phyloP scores from a whole-genome alignment of 163 green algal species.

The Chlamydomonas reinhardtii region DNA sequence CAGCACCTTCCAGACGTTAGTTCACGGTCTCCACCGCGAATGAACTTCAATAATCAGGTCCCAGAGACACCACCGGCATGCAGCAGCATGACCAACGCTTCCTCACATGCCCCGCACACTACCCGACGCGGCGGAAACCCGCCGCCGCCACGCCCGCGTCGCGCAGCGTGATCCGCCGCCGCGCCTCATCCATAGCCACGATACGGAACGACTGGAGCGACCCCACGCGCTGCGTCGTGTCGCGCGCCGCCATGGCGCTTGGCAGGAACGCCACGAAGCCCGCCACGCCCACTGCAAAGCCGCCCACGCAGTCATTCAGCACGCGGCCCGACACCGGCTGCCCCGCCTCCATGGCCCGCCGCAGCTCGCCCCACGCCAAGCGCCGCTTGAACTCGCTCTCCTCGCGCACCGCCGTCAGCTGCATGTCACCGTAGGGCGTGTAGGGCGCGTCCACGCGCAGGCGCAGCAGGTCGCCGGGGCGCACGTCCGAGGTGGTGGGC shows the following conservation, averaged over 20 bases:
- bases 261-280: constrained; percentile 75
- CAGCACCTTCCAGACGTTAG: too few relatives aligned
- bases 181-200: constrained; percentile 29
- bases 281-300: constrained; percentile 75
- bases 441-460: constrained; percentile 63
- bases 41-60: too few relatives aligned
- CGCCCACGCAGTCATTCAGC: constrained; percentile 69
- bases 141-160: background rate
- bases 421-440: constrained; percentile 69
- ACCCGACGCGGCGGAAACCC: too few relatives aligned
- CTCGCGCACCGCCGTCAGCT: constrained; percentile 53
- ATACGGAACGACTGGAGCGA: constrained; percentile 53
- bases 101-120: too few relatives aligned
- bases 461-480: constrained; percentile 64
- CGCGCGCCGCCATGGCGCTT: constrained; percentile 15
- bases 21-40: too few relatives aligned
- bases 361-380: constrained; percentile 66
- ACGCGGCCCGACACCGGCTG: constrained; percentile 68
- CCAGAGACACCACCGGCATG: too few relatives aligned
- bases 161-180: constrained; percentile 21
- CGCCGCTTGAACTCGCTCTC: constrained; percentile 38
- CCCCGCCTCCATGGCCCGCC: constrained; percentile 11
- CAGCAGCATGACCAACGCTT: too few relatives aligned
- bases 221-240: constrained; percentile 47
- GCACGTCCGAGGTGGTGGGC: constrained; percentile 49